Base-by-base conservation (phyloP, 2,329 filamentous ascomycete genomes). In the Coniochaeta prunicola region DNA sequence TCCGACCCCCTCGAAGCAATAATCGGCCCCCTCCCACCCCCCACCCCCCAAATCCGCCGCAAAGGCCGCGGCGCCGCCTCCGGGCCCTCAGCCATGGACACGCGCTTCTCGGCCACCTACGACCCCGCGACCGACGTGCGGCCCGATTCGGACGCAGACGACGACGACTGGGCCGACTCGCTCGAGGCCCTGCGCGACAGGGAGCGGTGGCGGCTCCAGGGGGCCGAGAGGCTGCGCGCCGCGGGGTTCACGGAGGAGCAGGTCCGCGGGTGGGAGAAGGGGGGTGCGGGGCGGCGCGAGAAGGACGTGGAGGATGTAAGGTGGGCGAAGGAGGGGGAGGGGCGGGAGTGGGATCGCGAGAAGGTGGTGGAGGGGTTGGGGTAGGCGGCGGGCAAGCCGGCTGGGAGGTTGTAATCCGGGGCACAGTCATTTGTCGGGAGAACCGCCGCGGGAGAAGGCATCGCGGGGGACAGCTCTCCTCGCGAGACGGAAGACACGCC, bases 161-260 rank as follows among this genome's bases (percentile, higher is more conserved):
- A 79, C 30, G 85, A 87, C 61, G 85, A 90, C 60, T 96, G 91
- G 92, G 89, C 90, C 50, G 84, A 90, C 65, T 86, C 89, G 0
- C 77, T 94, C 1, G 91, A 96, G 72, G 86, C 87, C 4, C 79
- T 91, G 59, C 83, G 88, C 40, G 91, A 96, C 69, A 85, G 91
- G n/a, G 84, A 90, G 64, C 87, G 86, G 64, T 92, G 89, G 84
- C 86, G 85, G 66, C 80, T 86, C 62, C 84, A 87, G 64, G 90
- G 91, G 31, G 89, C 89, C 7, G 87, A 92, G 57, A 78, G 92
- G 59, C 74, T 97, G 60, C 85, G 85, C 34, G 84, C 83, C 21
- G 91, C 90, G 0, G 92, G 92, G 0, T 96, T 96, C 68, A 85
- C 83, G 1, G 89, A 92, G 17, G 83, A 85, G 4, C 84, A 92